phyloP scores from a whole-genome alignment of 805 yeast species.

The Ogataea neopini region DNA sequence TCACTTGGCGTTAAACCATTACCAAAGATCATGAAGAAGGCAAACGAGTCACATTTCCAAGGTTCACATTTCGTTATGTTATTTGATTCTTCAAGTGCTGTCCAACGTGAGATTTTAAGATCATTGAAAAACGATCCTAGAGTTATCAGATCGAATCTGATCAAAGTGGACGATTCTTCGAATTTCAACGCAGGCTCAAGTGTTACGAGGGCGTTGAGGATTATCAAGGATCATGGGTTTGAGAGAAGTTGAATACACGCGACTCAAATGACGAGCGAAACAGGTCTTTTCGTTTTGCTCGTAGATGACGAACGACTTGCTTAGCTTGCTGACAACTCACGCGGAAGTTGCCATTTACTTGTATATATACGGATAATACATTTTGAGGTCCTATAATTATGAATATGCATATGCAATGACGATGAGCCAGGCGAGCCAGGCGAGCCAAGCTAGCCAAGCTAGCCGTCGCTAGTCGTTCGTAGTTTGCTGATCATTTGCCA shows the following conservation, averaged over 20 bases:
- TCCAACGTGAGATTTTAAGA: constrained; percentile 81
- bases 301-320: too few relatives aligned
- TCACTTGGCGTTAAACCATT: constrained; percentile 77
- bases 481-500: too few relatives aligned
- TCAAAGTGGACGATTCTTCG: constrained; percentile 58
- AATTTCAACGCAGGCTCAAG: constrained; percentile 59
- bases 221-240: constrained; percentile 24
- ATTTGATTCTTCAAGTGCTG: constrained; percentile 84
- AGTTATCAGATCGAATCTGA: constrained; percentile 74
- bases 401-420: too few relatives aligned
- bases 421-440: too few relatives aligned
- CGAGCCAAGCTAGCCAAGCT: too few relatives aligned
- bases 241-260: constrained; percentile 19
- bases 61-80: constrained; percentile 86
- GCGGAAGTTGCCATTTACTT: background rate
- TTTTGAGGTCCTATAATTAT: background rate
- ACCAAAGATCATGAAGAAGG: constrained; percentile 79
- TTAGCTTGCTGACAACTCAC: too few relatives aligned
- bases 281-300: too few relatives aligned
- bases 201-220: constrained; percentile 44
- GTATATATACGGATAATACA: background rate
- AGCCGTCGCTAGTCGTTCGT: too few relatives aligned
- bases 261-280: background rate
- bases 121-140: constrained; percentile 87
- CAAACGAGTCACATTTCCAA: constrained; percentile 86